Evolutionary conservation across 257 asterid species (phyloP).

Genomic region (Solanum etuberosum): DNA sequence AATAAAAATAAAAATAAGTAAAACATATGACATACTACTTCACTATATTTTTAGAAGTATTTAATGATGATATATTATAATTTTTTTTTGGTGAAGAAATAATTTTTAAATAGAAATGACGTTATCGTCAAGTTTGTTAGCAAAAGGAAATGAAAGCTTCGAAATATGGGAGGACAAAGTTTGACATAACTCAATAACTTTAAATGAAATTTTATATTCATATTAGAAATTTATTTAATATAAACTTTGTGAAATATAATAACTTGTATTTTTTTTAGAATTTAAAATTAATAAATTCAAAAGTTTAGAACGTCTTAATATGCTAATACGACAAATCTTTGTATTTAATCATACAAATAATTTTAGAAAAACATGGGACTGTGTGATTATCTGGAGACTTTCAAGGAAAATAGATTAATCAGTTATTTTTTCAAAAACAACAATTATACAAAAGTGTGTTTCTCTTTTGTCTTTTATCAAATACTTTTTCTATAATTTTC

Average conservation of each 20-base stretch:
- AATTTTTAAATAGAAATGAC: background rate
- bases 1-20: background rate
- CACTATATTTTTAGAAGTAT: background rate
- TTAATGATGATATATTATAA: background rate
- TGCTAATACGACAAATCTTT: background rate
- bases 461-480: background rate
- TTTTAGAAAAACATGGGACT: background rate
- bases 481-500: too few relatives aligned
- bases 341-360: background rate
- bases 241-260: too few relatives aligned
- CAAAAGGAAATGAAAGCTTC: background rate
- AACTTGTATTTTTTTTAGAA: too few relatives aligned
- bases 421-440: background rate
- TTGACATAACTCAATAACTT: accelerated
- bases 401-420: background rate
- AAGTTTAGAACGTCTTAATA: background rate
- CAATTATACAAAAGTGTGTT: background rate
- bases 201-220: too few relatives aligned
- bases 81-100: background rate
- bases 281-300: too few relatives aligned
- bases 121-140: background rate
- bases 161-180: background rate
- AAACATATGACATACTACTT: background rate
- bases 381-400: background rate
- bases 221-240: too few relatives aligned